Evolutionary conservation across 352 stramenopile species (phyloP).

Genomic region (Labyrinthula sp.): DNA sequence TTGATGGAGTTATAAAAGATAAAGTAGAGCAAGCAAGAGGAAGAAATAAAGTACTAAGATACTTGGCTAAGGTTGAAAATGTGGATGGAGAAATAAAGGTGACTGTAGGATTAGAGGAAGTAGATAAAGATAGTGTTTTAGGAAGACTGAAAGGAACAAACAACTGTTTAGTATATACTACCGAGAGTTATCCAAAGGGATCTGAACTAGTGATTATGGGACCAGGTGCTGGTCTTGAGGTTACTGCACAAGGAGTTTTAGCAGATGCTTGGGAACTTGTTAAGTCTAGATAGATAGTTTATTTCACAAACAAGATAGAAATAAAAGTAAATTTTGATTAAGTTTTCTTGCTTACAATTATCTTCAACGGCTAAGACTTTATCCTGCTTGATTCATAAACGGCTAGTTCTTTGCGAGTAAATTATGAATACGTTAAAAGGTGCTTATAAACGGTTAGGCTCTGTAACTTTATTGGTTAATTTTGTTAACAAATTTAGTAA

Average conservation of each 20-base stretch:
- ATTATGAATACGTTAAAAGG: no score
- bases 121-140: constrained; percentile 34
- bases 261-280: no score
- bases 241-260: constrained; percentile 42
- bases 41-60: constrained; percentile 37
- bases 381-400: no score
- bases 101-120: constrained; percentile 35
- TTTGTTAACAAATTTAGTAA: no score
- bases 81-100: constrained; percentile 38
- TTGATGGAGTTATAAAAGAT: constrained; percentile 37
- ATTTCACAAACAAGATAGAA: no score
- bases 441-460: no score
- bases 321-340: no score
- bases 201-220: constrained; percentile 43
- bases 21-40: constrained; percentile 31
- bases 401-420: no score
- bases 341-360: no score
- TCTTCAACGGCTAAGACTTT: no score
- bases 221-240: constrained; percentile 42
- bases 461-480: no score
- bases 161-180: constrained; percentile 43
- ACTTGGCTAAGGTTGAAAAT: constrained; percentile 40
- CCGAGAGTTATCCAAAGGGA: constrained; percentile 41
- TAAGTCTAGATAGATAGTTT: no score
- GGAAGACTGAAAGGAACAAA: constrained; percentile 40